Percentiles rank a stretch among this genome's conserved stretches.
Conservation (phyloP, 345 rosid species). For the Noccaea bulbosa region DNA sequence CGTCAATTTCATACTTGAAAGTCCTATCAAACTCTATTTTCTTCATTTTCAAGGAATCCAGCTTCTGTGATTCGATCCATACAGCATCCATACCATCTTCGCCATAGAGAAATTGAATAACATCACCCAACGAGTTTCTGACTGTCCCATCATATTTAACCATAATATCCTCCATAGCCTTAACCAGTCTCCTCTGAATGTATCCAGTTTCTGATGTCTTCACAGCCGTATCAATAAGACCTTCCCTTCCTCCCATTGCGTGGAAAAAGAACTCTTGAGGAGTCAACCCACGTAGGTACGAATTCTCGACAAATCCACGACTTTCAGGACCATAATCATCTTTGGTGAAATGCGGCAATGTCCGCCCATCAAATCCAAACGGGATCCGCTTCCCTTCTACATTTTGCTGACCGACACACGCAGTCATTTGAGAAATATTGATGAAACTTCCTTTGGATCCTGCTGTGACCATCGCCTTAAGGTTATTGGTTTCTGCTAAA, state of each 20-base stretch:
- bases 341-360: constrained; percentile 95
- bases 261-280: constrained; percentile 99
- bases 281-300: constrained; percentile 94
- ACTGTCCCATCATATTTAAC: constrained; percentile 99
- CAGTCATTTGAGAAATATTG: constrained; percentile 98
- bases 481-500: constrained; percentile 96
- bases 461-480: constrained; percentile 99
- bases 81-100: constrained; percentile 99
- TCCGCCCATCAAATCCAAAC: constrained; percentile 85
- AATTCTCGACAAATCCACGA: constrained; percentile 99
- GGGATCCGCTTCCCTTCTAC: constrained; percentile 99
- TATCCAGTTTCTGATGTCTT: constrained; percentile 99
- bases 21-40: constrained; percentile 73
- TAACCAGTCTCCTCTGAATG: constrained; percentile 96
- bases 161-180: constrained; percentile 99
- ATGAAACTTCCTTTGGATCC: constrained; percentile 99
- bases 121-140: constrained; percentile 95
- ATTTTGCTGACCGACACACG: constrained; percentile 99
- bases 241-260: constrained; percentile 99
- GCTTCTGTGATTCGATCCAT: constrained; percentile 94
- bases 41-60: constrained; percentile 93
- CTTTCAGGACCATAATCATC: constrained; percentile 98
- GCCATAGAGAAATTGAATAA: constrained; percentile 96
- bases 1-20: constrained; percentile 86
- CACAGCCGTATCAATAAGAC: constrained; percentile 98